These are phyloP conservation scores for Cryphonectria naterciae DNA, from an alignment of 2,329 filamentous ascomycete species.

Conservation along the genomic window DNA sequence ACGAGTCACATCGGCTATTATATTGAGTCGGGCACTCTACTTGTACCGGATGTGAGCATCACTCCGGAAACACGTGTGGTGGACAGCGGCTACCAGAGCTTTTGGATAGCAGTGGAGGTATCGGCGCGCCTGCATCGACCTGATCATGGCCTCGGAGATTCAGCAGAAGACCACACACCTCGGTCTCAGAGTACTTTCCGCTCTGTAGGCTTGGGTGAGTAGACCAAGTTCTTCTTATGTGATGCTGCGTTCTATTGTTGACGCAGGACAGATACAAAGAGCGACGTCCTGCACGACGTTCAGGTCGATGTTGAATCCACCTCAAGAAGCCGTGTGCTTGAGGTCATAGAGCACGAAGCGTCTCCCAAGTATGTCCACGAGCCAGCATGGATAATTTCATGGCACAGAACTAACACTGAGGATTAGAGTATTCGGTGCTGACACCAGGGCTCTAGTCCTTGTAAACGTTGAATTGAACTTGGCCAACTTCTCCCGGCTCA, in stretches of 20 bases:
- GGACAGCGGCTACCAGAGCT: constrained; percentile 19
- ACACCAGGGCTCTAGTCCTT: constrained; percentile 53
- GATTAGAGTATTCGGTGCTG: constrained; percentile 46
- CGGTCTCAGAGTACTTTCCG: not conserved
- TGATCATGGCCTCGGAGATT: not conserved
- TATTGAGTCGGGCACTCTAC: not conserved
- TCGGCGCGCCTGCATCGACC: constrained; percentile 1
- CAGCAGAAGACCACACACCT: not conserved
- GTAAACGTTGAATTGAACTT: constrained; percentile 47
- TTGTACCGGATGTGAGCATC: constrained; percentile 19
- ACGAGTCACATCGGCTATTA: not conserved
- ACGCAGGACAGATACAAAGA: constrained; percentile 21
- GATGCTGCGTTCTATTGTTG: not conserved
- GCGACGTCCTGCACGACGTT: constrained; percentile 19
- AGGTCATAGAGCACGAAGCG: constrained; percentile 51
- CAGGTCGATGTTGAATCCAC: constrained; percentile 25
- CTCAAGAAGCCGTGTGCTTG: constrained; percentile 41
- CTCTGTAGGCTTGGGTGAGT: constrained; percentile 4
- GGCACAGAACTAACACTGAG: not conserved
- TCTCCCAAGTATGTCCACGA: constrained; percentile 45
- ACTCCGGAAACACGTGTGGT: constrained; percentile 26
- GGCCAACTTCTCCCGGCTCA: constrained; percentile 14
- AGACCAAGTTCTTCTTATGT: too few relatives aligned
- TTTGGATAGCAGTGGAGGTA: constrained; percentile 29
- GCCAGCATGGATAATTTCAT: not conserved